A percentile compares a stretch with the other conserved stretches of the same genome.
These are phyloP conservation scores for Stereocaulon alpinum DNA, from an alignment of 495 filamentous ascomycete species.

Conservation along the genomic window DNA sequence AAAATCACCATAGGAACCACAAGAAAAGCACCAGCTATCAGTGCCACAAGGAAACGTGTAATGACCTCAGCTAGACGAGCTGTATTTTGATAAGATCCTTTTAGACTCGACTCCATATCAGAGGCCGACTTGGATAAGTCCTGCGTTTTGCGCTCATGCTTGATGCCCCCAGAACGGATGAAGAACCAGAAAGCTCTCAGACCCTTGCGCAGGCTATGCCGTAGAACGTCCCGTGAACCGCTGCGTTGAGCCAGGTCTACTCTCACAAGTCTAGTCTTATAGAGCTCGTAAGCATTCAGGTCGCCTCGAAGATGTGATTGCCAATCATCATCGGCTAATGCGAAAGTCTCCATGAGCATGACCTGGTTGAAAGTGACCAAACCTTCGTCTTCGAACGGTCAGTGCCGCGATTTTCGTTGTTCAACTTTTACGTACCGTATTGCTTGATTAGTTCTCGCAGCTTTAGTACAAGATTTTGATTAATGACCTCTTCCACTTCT, in stretches of 20 bases:
- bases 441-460: constrained; percentile 19
- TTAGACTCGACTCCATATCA: constrained; percentile 5
- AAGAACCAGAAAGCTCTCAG: constrained; percentile 19
- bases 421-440: constrained; percentile 14
- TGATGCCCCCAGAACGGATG: constrained; percentile 1
- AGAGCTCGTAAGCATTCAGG: constrained; percentile 17
- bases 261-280: constrained; percentile 21
- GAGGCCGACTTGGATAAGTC: not conserved
- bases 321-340: constrained; percentile 17
- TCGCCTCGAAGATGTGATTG: constrained; percentile 17
- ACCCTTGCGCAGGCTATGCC: constrained; percentile 14
- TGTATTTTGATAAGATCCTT: constrained; percentile 20
- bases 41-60: constrained; percentile 12
- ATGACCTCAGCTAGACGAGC: constrained; percentile 18
- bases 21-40: constrained; percentile 19
- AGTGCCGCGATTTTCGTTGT: not conserved
- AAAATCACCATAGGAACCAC: constrained; percentile 20
- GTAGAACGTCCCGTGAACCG: constrained; percentile 14
- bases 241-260: constrained; percentile 16
- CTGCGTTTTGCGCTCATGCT: constrained; percentile 2
- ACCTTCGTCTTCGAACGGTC: constrained; percentile 13
- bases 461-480: constrained; percentile 10
- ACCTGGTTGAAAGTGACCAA: constrained; percentile 19
- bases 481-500: constrained; percentile 11
- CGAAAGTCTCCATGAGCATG: constrained; percentile 23